Evolutionary conservation across 1,284 basidiomycete species (phyloP), one percentile per base, ranked within the genome.

Genomic region (Xerocomus nothofagi): DNA sequence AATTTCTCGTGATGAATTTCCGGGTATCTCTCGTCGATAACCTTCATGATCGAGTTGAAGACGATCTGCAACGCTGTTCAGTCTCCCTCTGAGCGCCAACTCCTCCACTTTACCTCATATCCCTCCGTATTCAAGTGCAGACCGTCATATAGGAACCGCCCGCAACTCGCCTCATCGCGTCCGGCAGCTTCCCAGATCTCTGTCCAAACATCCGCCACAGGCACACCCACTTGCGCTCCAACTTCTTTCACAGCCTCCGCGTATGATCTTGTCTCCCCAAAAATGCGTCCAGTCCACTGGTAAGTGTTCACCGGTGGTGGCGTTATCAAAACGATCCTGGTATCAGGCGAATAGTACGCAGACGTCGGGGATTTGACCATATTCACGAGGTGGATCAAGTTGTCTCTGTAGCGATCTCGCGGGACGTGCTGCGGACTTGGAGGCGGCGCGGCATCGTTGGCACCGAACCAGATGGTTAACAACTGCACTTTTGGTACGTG

Each of bases 391-490:
- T 74, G 68, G 42, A 67, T 65, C 34, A 96, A 72, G 66, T 94
- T 93, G 44, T 70, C 62, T 40, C 74, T 78, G 76, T 84, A 96
- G 32, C 75, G 73, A 18, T 75, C 70, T 18, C 92, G 71, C 1
- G 91, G 84, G 45, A 93, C 80, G 64, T 90, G 81, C 56, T 87
- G 85, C n/a, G 71, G 64, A 34, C 72, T 81, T 15, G 77, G 81
- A 38, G 72, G 69, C 29, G 87, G 71, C 57, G 78, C 78, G 14
- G 90, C 78, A 63, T 93, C 93, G 68, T 95, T 95, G 10, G 91
- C 90, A 43, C 92, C 93, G 57, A 89, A 91, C 92, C 91, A 96
- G 62, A 96, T 85, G 11, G 81, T 82, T 52, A 95, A 73, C 18
- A 95, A 69, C 40, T 80, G 80, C 39, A 93, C 77, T 53, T 79